Evolutionary conservation across 129 eudicot genomes (phyloP).

Genomic region (Silybum marianum): DNA sequence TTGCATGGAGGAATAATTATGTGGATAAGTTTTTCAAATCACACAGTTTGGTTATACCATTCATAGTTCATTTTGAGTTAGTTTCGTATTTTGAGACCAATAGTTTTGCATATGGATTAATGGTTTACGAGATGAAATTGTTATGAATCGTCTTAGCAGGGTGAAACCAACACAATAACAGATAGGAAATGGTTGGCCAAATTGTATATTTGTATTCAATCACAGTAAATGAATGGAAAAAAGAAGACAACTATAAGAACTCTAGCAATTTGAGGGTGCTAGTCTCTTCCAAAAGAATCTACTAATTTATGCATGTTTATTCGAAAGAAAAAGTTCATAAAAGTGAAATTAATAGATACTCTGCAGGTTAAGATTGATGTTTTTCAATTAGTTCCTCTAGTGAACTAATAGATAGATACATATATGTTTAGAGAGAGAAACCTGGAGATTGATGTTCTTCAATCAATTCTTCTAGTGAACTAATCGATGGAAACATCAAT

Average conservation of each 20-base stretch:
- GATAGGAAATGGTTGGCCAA: no score
- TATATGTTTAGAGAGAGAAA: not conserved
- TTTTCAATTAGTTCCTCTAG: not conserved
- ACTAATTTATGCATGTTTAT: not conserved
- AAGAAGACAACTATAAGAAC: no score
- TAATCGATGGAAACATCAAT: not conserved
- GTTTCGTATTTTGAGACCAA: not conserved
- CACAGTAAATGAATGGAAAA: no score
- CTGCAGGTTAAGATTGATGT: not conserved
- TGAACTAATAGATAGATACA: not conserved
- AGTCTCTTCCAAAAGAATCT: no score
- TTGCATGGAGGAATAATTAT: not conserved
- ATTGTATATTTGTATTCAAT: no score
- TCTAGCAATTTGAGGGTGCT: no score
- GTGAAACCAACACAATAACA: no score
- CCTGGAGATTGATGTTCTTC: not conserved
- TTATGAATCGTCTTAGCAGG: no score
- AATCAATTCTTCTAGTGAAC: not conserved
- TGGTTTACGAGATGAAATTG: not conserved
- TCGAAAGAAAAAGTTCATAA: not conserved
- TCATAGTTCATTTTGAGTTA: not conserved
- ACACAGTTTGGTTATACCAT: not conserved
- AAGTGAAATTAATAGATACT: not conserved
- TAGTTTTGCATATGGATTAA: not conserved
- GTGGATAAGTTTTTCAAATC: not conserved